These are phyloP conservation scores for Fusarium anguioides DNA, from an alignment of 2,329 filamentous ascomycete species.

Conservation along the genomic window DNA sequence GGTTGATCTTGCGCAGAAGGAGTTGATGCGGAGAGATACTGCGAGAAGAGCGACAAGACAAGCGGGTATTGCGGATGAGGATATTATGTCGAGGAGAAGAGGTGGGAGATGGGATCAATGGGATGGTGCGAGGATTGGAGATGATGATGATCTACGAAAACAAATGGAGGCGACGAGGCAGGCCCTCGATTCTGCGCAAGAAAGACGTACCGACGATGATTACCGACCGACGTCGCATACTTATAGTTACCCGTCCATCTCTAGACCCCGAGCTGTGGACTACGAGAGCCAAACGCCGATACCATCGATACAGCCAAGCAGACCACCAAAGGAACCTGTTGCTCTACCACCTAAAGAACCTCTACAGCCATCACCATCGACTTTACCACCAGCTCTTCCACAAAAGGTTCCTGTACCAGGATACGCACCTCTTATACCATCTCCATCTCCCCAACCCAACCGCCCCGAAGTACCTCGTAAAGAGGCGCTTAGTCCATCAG, in stretches of 20 bases:
- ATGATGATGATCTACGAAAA: slow-evolving; percentile 59
- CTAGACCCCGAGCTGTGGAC: slow-evolving; percentile 60
- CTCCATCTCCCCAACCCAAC: slow-evolving; percentile 23
- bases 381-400: slow-evolving; percentile 43
- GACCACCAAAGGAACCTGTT: slow-evolving; percentile 49
- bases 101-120: slow-evolving; percentile 59
- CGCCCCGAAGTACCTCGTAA: slow-evolving; percentile 48
- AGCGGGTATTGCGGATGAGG: slow-evolving; percentile 66
- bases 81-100: slow-evolving; percentile 65
- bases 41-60: slow-evolving; percentile 67
- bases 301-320: slow-evolving; percentile 47
- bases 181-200: slow-evolving; percentile 54
- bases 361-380: slow-evolving; percentile 5
- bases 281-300: slow-evolving; percentile 51
- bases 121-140: slow-evolving; percentile 43
- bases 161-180: slow-evolving; percentile 66
- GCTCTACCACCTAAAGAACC: slow-evolving; percentile 42
- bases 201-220: slow-evolving; percentile 41
- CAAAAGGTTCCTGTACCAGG: slow-evolving; percentile 45
- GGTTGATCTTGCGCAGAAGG: slow-evolving; percentile 78
- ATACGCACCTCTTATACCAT: slow-evolving; percentile 40
- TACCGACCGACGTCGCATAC: slow-evolving; percentile 45
- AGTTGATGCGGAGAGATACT: slow-evolving; percentile 75
- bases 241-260: slow-evolving; percentile 69
- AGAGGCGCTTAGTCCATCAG: slow-evolving; percentile 25